Percentiles rank a stretch among this genome's conserved stretches.
These are phyloP conservation scores for Zostera marina DNA, from an alignment of 116 monocot genomes.

Conservation along the genomic window DNA sequence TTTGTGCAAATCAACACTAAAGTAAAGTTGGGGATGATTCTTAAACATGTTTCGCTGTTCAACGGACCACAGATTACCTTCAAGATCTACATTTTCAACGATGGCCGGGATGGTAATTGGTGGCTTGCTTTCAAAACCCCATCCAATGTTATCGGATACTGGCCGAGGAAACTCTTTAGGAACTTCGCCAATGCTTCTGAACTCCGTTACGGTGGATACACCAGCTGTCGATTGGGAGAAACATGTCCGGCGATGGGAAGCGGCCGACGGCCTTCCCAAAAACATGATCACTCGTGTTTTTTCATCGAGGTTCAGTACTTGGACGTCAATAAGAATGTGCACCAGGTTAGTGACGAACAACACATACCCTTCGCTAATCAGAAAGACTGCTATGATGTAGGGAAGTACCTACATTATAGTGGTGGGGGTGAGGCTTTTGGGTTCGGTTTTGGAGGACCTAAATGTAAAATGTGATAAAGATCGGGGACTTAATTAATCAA, in stretches of 20 bases:
- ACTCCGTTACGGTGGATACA: not conserved
- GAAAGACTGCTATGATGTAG: no score
- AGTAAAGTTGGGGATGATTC: not conserved
- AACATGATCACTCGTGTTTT: not conserved
- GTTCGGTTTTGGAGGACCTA: no score
- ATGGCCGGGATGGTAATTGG: not conserved
- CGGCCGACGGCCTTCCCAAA: not conserved
- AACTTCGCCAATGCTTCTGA: not conserved
- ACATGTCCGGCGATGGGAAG: conserved; percentile 3
- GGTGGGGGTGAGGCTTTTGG: no score
- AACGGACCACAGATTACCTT: not conserved
- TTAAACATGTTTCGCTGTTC: not conserved
- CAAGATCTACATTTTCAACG: not conserved
- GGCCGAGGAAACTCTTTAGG: not conserved
- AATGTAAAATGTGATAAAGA: no score
- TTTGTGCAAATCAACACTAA: conserved; percentile 4
- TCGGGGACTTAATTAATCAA: no score
- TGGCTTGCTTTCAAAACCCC: not conserved
- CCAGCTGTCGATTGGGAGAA: not conserved
- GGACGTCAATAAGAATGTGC: no score
- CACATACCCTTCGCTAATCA: no score
- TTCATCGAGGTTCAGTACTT: not conserved
- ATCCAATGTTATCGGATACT: not conserved
- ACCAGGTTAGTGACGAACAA: no score
- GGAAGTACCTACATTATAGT: no score